These are phyloP conservation scores for Cenococcum geophilum DNA, from an alignment of 495 filamentous ascomycete genomes.

Conservation along the genomic window DNA sequence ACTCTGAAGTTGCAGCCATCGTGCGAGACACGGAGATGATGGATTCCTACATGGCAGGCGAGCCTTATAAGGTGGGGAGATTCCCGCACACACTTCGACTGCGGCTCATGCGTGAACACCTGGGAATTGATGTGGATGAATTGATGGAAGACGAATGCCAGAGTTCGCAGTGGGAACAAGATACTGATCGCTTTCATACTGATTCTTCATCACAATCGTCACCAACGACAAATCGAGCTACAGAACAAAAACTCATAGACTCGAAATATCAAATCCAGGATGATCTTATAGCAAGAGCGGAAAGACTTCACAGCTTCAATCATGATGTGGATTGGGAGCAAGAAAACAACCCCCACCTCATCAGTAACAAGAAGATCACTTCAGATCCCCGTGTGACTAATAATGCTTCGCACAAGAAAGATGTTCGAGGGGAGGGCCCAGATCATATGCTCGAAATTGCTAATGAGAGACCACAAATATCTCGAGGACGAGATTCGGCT, in stretches of 20 bases:
- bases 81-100: constrained; percentile 92
- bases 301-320: constrained; percentile 70
- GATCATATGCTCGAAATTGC: constrained; percentile 61
- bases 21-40: constrained; percentile 94
- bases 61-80: constrained; percentile 79
- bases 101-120: constrained; percentile 93
- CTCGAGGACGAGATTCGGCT: constrained; percentile 60
- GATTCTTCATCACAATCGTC: constrained; percentile 38
- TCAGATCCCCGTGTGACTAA: constrained; percentile 58
- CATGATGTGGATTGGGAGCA: constrained; percentile 73
- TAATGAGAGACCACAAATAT: constrained; percentile 49
- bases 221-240: constrained; percentile 32
- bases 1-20: constrained; percentile 87
- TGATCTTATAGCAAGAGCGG: constrained; percentile 55
- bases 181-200: constrained; percentile 46
- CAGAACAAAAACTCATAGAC: constrained; percentile 50
- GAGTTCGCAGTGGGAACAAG: constrained; percentile 29
- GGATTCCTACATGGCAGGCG: constrained; percentile 82
- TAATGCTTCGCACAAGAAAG: constrained; percentile 60
- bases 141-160: constrained; percentile 73
- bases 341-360: constrained; percentile 54
- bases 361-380: constrained; percentile 53
- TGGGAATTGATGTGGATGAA: constrained; percentile 90
- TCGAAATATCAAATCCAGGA: constrained; percentile 55
- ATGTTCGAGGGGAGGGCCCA: constrained; percentile 68